Evolutionary conservation across 306 rosid genomes (phyloP).

Genomic region (Casuarina cunninghamiana): DNA sequence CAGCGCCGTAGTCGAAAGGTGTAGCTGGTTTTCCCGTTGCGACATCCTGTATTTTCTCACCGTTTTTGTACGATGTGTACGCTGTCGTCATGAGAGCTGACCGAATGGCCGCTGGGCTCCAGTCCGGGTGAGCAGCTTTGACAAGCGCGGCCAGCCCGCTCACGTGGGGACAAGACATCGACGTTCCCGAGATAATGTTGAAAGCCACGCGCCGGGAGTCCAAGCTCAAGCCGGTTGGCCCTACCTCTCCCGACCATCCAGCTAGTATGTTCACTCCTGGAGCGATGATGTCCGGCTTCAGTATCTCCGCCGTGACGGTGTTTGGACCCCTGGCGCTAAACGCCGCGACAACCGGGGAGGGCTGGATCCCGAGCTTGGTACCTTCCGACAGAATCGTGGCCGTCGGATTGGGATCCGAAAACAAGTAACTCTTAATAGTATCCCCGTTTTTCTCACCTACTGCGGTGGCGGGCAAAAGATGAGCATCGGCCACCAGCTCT

Average conservation of each 20-base stretch:
- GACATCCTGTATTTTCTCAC: conserved; percentile 41
- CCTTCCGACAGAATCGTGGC: conserved; percentile 54
- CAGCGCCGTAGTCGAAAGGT: conserved; percentile 68
- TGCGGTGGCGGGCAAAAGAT: conserved; percentile 51
- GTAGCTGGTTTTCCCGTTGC: conserved; percentile 58
- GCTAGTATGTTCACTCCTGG: conserved; percentile 88
- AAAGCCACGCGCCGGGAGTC: conserved; percentile 75
- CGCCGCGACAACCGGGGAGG: conserved; percentile 80
- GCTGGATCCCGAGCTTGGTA: conserved; percentile 55
- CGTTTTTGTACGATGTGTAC: conserved; percentile 52
- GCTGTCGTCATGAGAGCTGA: conserved; percentile 88
- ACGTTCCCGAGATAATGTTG: conserved; percentile 82
- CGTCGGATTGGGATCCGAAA: conserved; percentile 49
- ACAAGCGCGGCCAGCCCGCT: conserved; percentile 72
- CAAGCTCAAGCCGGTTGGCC: conserved; percentile 35
- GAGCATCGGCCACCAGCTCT: conserved; percentile 69
- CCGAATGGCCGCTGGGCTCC: conserved; percentile 80
- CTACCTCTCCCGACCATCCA: conserved; percentile 42
- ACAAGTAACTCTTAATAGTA: conserved; percentile 41
- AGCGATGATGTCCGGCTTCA: conserved; percentile 80
- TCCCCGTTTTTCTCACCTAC: conserved; percentile 54
- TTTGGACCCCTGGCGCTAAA: conserved; percentile 84
- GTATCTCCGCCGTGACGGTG: conserved; percentile 46
- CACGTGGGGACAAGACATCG: conserved; percentile 93
- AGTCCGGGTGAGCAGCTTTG: conserved; percentile 64